These are phyloP conservation scores for Leptographium galeiforme DNA, from an alignment of 2,329 filamentous ascomycete genomes.

Conservation along the genomic window DNA sequence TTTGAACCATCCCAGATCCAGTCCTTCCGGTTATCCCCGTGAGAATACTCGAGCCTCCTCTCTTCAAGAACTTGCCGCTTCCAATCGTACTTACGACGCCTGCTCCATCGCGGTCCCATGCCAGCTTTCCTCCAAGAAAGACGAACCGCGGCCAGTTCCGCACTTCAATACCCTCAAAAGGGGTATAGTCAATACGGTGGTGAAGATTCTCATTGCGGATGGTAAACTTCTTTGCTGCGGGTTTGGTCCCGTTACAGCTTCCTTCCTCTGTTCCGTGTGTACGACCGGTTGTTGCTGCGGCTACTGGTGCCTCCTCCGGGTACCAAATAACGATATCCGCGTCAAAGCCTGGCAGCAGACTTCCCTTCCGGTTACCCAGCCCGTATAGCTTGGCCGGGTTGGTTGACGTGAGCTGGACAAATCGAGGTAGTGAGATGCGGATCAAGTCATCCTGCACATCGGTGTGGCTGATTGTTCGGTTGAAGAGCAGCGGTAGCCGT, in stretches of 20 bases:
- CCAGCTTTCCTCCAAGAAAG: slow-evolving; percentile 40
- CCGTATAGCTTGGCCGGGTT: slow-evolving; percentile 46
- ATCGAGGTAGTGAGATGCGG: slow-evolving; percentile 30
- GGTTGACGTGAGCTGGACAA: slow-evolving; percentile 39
- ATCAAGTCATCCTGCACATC: slow-evolving; percentile 7
- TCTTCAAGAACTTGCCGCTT: slow-evolving; percentile 33
- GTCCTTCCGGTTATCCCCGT: slow-evolving; percentile 10
- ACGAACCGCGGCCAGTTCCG: slow-evolving; percentile 51
- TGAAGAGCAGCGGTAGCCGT: slow-evolving; percentile 32
- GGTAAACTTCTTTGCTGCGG: background rate
- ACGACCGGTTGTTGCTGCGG: too few relatives aligned
- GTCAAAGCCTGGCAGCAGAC: slow-evolving; percentile 34
- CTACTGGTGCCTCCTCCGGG: slow-evolving; percentile 19
- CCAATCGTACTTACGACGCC: slow-evolving; percentile 34
- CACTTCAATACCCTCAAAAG: slow-evolving; percentile 41
- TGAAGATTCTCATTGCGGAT: slow-evolving; percentile 36
- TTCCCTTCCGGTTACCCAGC: slow-evolving; percentile 34
- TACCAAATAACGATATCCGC: slow-evolving; percentile 48
- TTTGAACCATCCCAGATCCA: slow-evolving; percentile 6
- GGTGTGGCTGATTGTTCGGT: slow-evolving; percentile 12
- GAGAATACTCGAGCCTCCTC: slow-evolving; percentile 14
- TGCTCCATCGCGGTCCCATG: slow-evolving; percentile 40
- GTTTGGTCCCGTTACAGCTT: background rate
- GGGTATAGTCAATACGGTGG: slow-evolving; percentile 49
- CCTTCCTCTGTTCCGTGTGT: too few relatives aligned